Evolutionary conservation across 148 eudicot species (phyloP).

Genomic region (Rhododendron simsii): DNA sequence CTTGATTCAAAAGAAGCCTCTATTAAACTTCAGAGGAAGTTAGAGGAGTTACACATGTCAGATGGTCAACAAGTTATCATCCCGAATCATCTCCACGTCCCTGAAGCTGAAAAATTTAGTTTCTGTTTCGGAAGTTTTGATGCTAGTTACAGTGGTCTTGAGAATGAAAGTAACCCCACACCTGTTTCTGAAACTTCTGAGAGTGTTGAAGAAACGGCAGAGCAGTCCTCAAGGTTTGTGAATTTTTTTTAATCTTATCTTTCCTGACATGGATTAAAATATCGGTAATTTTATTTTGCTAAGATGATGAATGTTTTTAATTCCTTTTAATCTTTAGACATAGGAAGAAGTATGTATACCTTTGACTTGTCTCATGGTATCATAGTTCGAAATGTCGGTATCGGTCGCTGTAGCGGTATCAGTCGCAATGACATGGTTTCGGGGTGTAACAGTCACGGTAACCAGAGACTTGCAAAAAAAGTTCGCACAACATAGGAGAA

Average conservation of each 20-base stretch:
- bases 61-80: slow-evolving; percentile 68
- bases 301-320: not conserved
- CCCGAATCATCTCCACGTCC: slow-evolving; percentile 84
- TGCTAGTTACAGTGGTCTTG: slow-evolving; percentile 34
- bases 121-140: slow-evolving; percentile 89
- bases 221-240: slow-evolving; percentile 50
- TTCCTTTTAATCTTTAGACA: not conserved
- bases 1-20: slow-evolving; percentile 35
- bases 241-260: not conserved
- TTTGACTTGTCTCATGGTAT: not conserved
- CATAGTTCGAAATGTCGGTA: not conserved
- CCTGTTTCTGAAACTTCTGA: slow-evolving; percentile 41
- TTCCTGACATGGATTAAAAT: not conserved
- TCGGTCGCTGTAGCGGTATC: not conserved
- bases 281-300: not conserved
- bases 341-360: not conserved
- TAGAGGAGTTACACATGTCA: slow-evolving; percentile 47
- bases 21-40: slow-evolving; percentile 40
- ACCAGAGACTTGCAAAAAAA: too few species aligned
- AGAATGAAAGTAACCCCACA: slow-evolving; percentile 32
- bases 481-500: not conserved
- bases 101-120: slow-evolving; percentile 68
- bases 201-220: slow-evolving; percentile 37
- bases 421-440: not conserved
- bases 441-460: not conserved